Evolutionary conservation across 805 yeast species (phyloP), one percentile per base, ranked within the genome.

Genomic region (Saccharomyces paradoxus): DNA sequence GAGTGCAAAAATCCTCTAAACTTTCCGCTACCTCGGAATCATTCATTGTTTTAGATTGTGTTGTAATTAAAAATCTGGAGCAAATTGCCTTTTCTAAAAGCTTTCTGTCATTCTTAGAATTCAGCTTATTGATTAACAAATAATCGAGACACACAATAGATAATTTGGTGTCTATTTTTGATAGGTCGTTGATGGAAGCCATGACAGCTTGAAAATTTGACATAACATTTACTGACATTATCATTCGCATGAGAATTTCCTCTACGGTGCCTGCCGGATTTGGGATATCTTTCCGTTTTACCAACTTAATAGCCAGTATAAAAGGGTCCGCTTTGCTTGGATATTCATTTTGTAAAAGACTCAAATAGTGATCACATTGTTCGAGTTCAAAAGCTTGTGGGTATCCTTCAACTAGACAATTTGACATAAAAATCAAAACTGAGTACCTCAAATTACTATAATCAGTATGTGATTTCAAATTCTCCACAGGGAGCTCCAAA

Each of bases 91-190:
- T 64, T 9, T 72, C 71, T 14, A 65, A 46, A 9, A 68, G 50
- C 5, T 60, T 55, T n/a, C 60, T 67, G 32, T 72, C 66, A 2
- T 50, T 52, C 3, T 52, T 29, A 2, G 69, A 66, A 21, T 68
- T 58, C 2, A 72, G 17, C 44, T 67, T 70, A 51, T 71, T 72
- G 1, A 63, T 62, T 17, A 74, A 66, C 0, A 74, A 52, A 56
- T 71, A 73, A 41, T 71, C 71, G 22, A 71, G 58, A 46, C 76
- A 71, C 8, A 62, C 64, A 12, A 70, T 56, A 0, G 77, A 71
- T 17, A 62, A 53, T 1, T 47, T 47, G 0, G 70, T 66, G 48
- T 70, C 61, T 0, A 32, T 44, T 4, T 56, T 54, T 0, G 74
- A 55, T 41, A 66, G 62, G 7, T 69, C 68, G 24, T 65, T 67